These are phyloP conservation scores for Emericellopsis terricola DNA, from an alignment of 495 filamentous ascomycete species.

Conservation along the genomic window DNA sequence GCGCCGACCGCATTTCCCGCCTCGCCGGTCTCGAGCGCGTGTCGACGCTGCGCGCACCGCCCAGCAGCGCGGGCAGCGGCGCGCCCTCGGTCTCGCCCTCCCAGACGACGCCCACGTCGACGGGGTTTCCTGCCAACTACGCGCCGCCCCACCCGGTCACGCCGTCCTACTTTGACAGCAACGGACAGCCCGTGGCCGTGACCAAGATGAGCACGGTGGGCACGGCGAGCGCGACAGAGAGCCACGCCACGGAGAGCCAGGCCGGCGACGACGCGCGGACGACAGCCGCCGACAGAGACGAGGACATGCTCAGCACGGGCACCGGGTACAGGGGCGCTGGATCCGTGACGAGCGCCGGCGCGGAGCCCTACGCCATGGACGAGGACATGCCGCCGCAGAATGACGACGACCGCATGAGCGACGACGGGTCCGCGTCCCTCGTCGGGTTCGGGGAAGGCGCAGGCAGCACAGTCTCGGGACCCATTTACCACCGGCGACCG, in stretches of 20 bases:
- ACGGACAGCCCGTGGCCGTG: slow-evolving; percentile 32
- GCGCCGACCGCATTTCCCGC: slow-evolving; percentile 83
- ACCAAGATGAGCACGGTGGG: slow-evolving; percentile 73
- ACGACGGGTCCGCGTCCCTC: slow-evolving; percentile 50
- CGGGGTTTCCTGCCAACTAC: slow-evolving; percentile 11
- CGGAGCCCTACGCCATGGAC: slow-evolving; percentile 17
- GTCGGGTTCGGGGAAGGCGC: slow-evolving; percentile 83
- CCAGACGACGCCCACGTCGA: slow-evolving; percentile 14
- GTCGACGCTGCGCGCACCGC: slow-evolving; percentile 39
- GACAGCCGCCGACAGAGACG: slow-evolving; percentile 32
- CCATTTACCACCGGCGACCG: slow-evolving; percentile 38
- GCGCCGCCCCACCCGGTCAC: slow-evolving; percentile 17
- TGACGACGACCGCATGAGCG: slow-evolving; percentile 55
- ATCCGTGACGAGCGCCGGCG: slow-evolving; percentile 14
- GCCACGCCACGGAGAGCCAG: slow-evolving; percentile 45
- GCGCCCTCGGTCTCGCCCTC: slow-evolving; percentile 8
- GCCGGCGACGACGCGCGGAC: slow-evolving; percentile 55
- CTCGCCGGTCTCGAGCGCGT: slow-evolving; percentile 74
- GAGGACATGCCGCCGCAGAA: slow-evolving; percentile 34
- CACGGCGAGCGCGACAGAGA: slow-evolving; percentile 52
- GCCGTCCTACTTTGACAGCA: slow-evolving; percentile 53
- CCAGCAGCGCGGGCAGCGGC: slow-evolving; percentile 8
- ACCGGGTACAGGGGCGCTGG: slow-evolving; percentile 15
- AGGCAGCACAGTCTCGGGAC: slow-evolving; percentile 56
- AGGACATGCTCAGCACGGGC: slow-evolving; percentile 30